Evolutionary conservation across 306 rosid species (phyloP), one percentile per base, ranked within the genome.

Genomic region (Cicer arietinum): DNA sequence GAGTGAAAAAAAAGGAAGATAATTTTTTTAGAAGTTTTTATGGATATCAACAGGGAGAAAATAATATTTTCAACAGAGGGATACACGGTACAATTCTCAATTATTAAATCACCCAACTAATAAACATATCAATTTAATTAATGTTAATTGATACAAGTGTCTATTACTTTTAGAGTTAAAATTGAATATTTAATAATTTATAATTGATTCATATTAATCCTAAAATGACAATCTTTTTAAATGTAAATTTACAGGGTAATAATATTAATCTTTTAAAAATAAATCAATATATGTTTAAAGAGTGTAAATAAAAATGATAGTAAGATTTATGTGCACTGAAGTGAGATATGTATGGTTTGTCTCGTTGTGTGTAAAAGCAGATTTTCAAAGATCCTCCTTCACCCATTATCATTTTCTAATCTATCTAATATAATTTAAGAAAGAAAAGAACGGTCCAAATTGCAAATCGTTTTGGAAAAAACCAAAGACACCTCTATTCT

Each of bases 401-500:
- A 41, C 69, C 69, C 51, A 14, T 64, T 9, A 8, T 9, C 35
- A 7, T 64, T 42, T 41, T 41, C 1, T 14, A 9, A 40, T 16
- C 51, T 44, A 17, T 40, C 2, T 62, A 40, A 17, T 5, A 1
- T 17, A 43, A 16, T 10, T 42, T 17, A 42, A 18, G 16, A 52
- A 65, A 20, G 5, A 65, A 41, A 80, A 58, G 76, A 74, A 80
- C 80, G 72, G 84, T 74, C 51, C 71, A 61, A 67, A 80, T 59
- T 48, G 71, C 52, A 44, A 79, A 71, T 51, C 39, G 17, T 37
- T 57, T 77, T 12, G 30, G 14, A 35, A 51, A 68, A 54, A 73
- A 42, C 56, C 39, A 65, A 43, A 73, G 62, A 42, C 7, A 57
- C 48, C 44, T 62, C 10, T 60, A n/a, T 8, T 14, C 37, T 9